Evolutionary conservation across 2,329 filamentous ascomycete species (phyloP).

Genomic region (Lachnellula arida): DNA sequence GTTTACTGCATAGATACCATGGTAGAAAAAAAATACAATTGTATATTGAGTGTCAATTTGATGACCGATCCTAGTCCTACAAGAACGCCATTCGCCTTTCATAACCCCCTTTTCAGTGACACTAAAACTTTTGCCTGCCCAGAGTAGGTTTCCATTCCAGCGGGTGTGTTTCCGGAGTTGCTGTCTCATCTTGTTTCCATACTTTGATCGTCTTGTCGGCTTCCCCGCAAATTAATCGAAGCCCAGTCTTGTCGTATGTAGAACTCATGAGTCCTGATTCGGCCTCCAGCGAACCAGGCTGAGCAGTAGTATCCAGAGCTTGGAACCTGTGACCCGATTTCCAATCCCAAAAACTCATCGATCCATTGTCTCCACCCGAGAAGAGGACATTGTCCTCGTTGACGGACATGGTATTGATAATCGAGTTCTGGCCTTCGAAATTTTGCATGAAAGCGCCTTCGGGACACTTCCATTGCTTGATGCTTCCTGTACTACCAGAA

Average conservation of each 20-base stretch:
- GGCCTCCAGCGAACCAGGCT: conserved; percentile 89
- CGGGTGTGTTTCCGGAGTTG: conserved; percentile 86
- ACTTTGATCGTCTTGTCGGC: conserved; percentile 98
- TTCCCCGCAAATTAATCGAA: conserved; percentile 89
- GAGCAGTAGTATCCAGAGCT: conserved; percentile 81
- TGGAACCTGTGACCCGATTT: conserved; percentile 94
- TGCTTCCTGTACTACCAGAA: conserved; percentile 82
- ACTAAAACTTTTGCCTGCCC: conserved; percentile 68
- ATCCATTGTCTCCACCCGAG: conserved; percentile 90
- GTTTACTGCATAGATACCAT: conserved; percentile 20
- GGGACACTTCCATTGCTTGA: conserved; percentile 99
- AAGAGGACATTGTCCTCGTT: conserved; percentile 96
- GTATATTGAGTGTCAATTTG: background rate
- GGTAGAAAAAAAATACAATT: background rate
- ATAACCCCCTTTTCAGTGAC: conserved; percentile 11
- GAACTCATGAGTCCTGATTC: conserved; percentile 94
- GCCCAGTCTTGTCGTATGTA: conserved; percentile 83
- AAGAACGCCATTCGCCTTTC: conserved; percentile 25
- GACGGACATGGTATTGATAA: conserved; percentile 89
- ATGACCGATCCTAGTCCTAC: conserved; percentile 1
- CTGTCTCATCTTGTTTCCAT: conserved; percentile 90
- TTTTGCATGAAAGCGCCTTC: conserved; percentile 99
- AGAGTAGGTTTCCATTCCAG: conserved; percentile 86
- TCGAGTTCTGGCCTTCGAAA: conserved; percentile 92
- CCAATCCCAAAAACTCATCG: conserved; percentile 98